Conservation (phyloP, 2,329 filamentous ascomycete genomes). For the Microsporum ferrugineum region DNA sequence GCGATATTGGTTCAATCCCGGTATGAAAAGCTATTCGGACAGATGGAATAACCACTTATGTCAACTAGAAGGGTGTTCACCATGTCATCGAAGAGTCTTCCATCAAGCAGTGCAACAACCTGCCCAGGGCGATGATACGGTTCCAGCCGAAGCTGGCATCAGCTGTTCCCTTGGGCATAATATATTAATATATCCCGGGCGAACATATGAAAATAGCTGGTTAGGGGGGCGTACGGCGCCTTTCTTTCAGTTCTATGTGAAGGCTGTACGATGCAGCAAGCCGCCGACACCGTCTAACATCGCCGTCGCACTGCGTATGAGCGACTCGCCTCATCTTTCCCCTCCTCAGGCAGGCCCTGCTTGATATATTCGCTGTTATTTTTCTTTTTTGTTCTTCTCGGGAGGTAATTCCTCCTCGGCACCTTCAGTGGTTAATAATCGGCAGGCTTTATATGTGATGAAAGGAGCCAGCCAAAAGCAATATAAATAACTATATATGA, state of each 20-base stretch:
- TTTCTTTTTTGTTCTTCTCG: not conserved
- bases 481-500: not conserved
- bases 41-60: too few species aligned
- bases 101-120: too few species aligned
- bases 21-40: too few species aligned
- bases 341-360: not conserved
- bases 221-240: not conserved
- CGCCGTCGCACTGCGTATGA: not conserved
- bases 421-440: not conserved
- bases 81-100: too few species aligned
- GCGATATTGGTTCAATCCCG: too few species aligned
- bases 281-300: not conserved
- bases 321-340: not conserved
- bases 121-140: not conserved
- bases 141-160: not conserved
- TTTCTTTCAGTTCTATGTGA: not conserved
- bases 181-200: not conserved
- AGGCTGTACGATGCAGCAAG: not conserved
- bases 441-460: not conserved
- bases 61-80: too few species aligned
- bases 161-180: not conserved
- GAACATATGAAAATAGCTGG: not conserved
- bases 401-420: not conserved
- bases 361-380: not conserved
- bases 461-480: not conserved